A percentile compares a stretch with the other conserved stretches of the same genome.
These are phyloP conservation scores for Lumnitzera racemosa DNA, from an alignment of 345 rosid species.

Conservation along the genomic window DNA sequence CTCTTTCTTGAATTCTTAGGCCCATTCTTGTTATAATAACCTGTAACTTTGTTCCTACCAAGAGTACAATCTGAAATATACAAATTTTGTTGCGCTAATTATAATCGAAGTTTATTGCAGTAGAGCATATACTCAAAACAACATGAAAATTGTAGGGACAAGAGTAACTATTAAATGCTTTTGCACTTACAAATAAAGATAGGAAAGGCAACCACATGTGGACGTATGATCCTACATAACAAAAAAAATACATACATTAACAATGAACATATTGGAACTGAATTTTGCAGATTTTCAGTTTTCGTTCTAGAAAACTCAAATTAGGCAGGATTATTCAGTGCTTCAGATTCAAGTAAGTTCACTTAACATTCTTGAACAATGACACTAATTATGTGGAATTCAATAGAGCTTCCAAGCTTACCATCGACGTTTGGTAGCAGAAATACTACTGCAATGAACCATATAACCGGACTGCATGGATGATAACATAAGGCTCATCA, in stretches of 20 bases:
- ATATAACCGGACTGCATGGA: conserved; percentile 62
- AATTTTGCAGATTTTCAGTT: too few relatives aligned
- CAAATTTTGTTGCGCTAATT: neutral
- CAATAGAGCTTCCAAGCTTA: conserved; percentile 14
- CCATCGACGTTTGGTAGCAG: conserved; percentile 78
- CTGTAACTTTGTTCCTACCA: conserved; percentile 84
- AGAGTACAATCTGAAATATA: conserved; percentile 40
- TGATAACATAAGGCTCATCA: neutral
- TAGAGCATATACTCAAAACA: neutral
- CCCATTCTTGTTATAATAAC: conserved; percentile 84
- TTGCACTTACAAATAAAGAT: conserved; percentile 68
- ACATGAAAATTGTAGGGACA: neutral
- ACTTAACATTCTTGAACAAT: too few relatives aligned
- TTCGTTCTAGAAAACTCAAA: too few relatives aligned
- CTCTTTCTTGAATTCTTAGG: conserved; percentile 75
- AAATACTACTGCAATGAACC: conserved; percentile 67
- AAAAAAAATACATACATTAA: neutral
- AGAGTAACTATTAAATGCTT: neutral
- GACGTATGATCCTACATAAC: conserved; percentile 52
- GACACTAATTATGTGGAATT: too few relatives aligned
- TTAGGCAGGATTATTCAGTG: too few relatives aligned
- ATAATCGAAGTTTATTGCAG: neutral
- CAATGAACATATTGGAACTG: neutral
- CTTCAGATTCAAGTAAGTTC: too few relatives aligned
- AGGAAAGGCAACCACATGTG: conserved; percentile 79